phyloP scores from a whole-genome alignment of 2,329 filamentous ascomycete genomes.

The Boeremia lycopersici region DNA sequence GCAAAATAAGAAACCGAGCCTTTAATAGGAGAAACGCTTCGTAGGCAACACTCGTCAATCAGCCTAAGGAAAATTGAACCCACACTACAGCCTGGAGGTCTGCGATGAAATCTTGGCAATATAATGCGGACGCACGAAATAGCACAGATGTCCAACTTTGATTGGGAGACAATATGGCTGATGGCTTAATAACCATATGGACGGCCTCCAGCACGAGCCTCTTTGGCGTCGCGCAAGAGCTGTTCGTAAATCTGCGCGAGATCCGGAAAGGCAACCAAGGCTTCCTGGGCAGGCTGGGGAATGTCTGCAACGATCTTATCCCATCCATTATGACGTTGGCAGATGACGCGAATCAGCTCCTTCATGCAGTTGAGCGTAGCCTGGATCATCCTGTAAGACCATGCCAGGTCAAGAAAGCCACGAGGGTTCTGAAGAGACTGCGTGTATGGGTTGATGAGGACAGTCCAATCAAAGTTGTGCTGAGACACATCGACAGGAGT shows the following conservation, averaged over 20 bases:
- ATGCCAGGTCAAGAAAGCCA: conserved; percentile 26
- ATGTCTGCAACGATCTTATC: conserved; percentile 28
- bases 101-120: not conserved
- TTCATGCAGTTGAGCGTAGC: conserved; percentile 30
- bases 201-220: conserved; percentile 24
- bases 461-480: conserved; percentile 29
- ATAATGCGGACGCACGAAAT: not conserved
- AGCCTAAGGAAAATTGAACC: not conserved
- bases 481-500: conserved; percentile 6
- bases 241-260: conserved; percentile 23
- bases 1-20: no score
- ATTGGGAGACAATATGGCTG: not conserved
- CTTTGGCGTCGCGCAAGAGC: conserved; percentile 26
- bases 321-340: conserved; percentile 27
- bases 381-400: conserved; percentile 22
- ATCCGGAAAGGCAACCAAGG: conserved; percentile 26
- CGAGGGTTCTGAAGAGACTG: conserved; percentile 31
- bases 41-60: no score
- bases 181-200: conserved; percentile 23
- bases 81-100: not conserved
- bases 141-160: not conserved
- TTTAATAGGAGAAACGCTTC: no score
- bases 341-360: conserved; percentile 21
- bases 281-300: conserved; percentile 24
- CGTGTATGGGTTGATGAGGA: conserved; percentile 35